Percentiles rank a stretch among this genome's conserved stretches.
Conservation (phyloP, 176 grass and related monocot species). For the Avena insularis region DNA sequence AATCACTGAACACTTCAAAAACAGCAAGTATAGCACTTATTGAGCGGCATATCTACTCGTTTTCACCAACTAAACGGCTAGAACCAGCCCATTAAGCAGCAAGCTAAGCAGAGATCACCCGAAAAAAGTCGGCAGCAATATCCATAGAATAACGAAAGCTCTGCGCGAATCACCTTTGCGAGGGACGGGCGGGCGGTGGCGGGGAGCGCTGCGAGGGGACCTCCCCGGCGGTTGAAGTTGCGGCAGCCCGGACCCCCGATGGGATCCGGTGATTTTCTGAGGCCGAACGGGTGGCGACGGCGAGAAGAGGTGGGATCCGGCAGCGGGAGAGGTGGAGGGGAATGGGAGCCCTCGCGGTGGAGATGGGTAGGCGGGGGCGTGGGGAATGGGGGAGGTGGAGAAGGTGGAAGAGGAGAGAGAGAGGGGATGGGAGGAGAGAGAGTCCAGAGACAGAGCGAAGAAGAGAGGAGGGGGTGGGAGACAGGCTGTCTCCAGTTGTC, state of each 20-base stretch:
- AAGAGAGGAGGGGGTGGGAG: constrained; percentile 63
- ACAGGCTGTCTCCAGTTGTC: constrained; percentile 97
- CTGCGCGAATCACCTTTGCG: constrained; percentile 44
- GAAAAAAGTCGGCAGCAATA: constrained; percentile 6
- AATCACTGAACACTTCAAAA: constrained; percentile 32
- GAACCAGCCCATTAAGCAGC: constrained; percentile 30
- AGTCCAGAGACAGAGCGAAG: constrained; percentile 33
- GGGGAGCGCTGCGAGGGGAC: constrained; percentile 2
- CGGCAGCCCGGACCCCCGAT: constrained; percentile 6
- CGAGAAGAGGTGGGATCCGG: constrained; percentile 50
- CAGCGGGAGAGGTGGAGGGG: constrained; percentile 11
- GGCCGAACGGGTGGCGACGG: constrained; percentile 25
- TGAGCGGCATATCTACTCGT: not conserved
- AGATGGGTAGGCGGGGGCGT: constrained; percentile 26
- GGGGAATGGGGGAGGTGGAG: constrained; percentile 21
- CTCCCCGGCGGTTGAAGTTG: constrained; percentile 34
- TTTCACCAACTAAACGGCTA: constrained; percentile 7
- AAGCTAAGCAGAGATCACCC: constrained; percentile 26
- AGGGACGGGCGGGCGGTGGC: constrained; percentile 14
- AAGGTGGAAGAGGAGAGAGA: constrained; percentile 31
- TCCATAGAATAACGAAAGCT: not conserved
- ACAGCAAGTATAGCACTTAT: constrained; percentile 21
- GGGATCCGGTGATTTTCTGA: constrained; percentile 44
- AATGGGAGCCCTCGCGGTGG: constrained; percentile 40
- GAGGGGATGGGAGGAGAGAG: not conserved